phyloP scores from a whole-genome alignment of 108 stramenopile genomes.

The Skeletonema tropicum region DNA sequence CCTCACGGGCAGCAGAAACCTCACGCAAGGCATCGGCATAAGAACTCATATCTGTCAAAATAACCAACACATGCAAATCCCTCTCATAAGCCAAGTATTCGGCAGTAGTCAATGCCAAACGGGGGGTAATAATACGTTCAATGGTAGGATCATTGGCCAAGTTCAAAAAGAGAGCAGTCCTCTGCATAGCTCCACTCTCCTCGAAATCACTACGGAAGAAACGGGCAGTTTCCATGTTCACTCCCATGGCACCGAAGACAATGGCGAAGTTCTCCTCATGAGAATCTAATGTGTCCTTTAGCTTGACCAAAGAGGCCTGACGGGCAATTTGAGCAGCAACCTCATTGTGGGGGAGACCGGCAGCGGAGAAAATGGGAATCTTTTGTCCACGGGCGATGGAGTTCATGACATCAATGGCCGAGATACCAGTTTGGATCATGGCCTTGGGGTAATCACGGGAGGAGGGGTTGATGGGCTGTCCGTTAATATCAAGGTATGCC shows the following conservation, averaged over 20 bases:
- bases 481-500: constrained; percentile 98
- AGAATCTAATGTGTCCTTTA: constrained; percentile 94
- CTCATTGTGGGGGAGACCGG: constrained; percentile 99
- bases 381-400: constrained; percentile 99
- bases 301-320: constrained; percentile 97
- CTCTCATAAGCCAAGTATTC: constrained; percentile 99
- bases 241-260: constrained; percentile 99
- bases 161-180: constrained; percentile 98
- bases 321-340: constrained; percentile 99
- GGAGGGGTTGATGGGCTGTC: constrained; percentile 99
- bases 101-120: constrained; percentile 97
- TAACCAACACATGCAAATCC: constrained; percentile 98
- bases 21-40: constrained; percentile 99
- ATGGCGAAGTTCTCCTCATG: constrained; percentile 99
- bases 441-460: constrained; percentile 99
- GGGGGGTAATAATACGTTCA: constrained; percentile 99
- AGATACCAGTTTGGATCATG: constrained; percentile 99
- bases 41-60: constrained; percentile 99
- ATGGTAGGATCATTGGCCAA: constrained; percentile 99
- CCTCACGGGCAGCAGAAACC: constrained; percentile 98
- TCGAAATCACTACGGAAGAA: constrained; percentile 99
- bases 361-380: constrained; percentile 99
- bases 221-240: constrained; percentile 99
- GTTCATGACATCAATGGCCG: constrained; percentile 99
- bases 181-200: constrained; percentile 98